Base-by-base conservation (phyloP, 768 basidiomycete genomes). In the Suillus clintonianus region DNA sequence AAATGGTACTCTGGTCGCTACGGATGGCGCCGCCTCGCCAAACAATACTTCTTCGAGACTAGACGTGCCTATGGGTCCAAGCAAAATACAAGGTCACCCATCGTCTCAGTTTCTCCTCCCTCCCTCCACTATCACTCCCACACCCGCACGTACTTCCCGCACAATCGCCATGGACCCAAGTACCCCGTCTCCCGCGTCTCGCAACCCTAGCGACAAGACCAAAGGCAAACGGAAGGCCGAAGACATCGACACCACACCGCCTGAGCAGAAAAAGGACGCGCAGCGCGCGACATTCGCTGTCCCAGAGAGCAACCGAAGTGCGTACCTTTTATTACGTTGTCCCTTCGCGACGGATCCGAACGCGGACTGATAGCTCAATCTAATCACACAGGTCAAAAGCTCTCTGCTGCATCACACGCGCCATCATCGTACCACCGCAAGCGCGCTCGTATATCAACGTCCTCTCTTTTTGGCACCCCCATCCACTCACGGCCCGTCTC, bases 361-460 rank as follows among this genome's bases (percentile, higher is more conserved):
- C 73, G 70, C 64, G 66, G 63, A 65, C 65, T 71, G 51, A 71
- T 71, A 68, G 48, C 65, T 65, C 66, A 68, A 66, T 62, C 51
- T 39, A 59, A 59, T 39, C 19, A 50, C 24, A 1, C 72, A 86
- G 86, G 82, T 54, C 84, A 86, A 65, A 85, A 86, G 39, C 76
- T 82, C 37, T 87, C 86, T 42, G 80, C 72, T 22, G 79, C 85
- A 8, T 83, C 84, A 17, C 83, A 83, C 64, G 87, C 89, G 0
- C 91, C 91, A 0, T 90, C 91, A 2, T 89, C 90, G 6, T 92
- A 84, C 69, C 83, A 86, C 65, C 85, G 86, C 65, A 92, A 92
- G 72, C 86, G 91, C 63, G 87, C 87, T 11, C 83, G 86, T 34
- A 72, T 91, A 42, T 85, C 87, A 4, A 73, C 72, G 1, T 67